phyloP scores from a whole-genome alignment of 1,139 yeast species.

The Petasospora fabianii region DNA sequence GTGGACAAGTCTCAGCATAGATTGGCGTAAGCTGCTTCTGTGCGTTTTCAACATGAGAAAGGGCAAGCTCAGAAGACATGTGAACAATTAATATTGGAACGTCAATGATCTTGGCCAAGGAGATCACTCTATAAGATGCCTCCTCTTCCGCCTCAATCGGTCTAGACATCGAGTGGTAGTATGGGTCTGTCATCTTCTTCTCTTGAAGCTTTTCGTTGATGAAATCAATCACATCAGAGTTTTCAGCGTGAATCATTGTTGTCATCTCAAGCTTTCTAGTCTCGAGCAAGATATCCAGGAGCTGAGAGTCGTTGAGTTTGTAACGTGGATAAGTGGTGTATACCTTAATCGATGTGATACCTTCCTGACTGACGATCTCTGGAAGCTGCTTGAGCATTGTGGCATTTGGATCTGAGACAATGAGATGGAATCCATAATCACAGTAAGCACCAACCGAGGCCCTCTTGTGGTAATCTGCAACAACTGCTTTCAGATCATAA shows the following conservation, averaged over 20 bases:
- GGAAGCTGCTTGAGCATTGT: slow-evolving; percentile 31
- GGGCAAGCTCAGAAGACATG: slow-evolving; percentile 42
- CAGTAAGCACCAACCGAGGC: slow-evolving; percentile 37
- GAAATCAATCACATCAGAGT: slow-evolving; percentile 42
- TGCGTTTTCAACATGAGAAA: slow-evolving; percentile 39
- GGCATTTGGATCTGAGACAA: slow-evolving; percentile 33
- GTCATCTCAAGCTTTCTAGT: slow-evolving; percentile 40
- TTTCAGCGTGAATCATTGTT: slow-evolving; percentile 49
- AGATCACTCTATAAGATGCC: slow-evolving; percentile 45
- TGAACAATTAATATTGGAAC: slow-evolving; percentile 45
- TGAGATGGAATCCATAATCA: slow-evolving; percentile 45
- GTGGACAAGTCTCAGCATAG: slow-evolving; percentile 49
- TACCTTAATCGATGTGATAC: slow-evolving; percentile 43
- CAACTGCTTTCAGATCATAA: slow-evolving; percentile 27
- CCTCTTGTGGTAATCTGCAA: slow-evolving; percentile 31
- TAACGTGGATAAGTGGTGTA: slow-evolving; percentile 45
- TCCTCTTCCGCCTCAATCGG: slow-evolving; percentile 46
- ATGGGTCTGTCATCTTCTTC: slow-evolving; percentile 37
- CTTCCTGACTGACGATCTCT: slow-evolving; percentile 31
- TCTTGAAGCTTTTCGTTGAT: slow-evolving; percentile 37
- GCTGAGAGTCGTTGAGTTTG: slow-evolving; percentile 38
- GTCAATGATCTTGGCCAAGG: slow-evolving; percentile 38
- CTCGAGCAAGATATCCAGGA: slow-evolving; percentile 37
- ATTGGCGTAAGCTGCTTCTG: slow-evolving; percentile 39
- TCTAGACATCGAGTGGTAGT: slow-evolving; percentile 42